A percentile compares a stretch with the other conserved stretches of the same genome.
Conservation (phyloP, 2,329 filamentous ascomycete genomes). For the Verticillium nonalfalfae region DNA sequence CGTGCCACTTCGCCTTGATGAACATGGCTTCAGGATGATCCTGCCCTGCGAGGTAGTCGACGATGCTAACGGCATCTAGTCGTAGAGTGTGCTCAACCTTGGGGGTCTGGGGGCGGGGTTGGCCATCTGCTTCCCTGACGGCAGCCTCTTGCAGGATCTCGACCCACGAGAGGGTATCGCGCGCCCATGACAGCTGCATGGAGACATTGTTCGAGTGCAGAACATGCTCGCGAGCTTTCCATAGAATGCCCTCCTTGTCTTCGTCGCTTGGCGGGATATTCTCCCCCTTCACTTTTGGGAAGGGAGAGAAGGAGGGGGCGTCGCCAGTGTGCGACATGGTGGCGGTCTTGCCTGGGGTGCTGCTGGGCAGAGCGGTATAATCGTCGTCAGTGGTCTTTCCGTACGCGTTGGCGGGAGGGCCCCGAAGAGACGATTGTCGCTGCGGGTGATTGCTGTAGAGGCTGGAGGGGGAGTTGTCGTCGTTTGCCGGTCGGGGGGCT, state of each 20-base stretch:
- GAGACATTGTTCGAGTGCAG: constrained; percentile 91
- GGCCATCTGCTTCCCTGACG: constrained; percentile 50
- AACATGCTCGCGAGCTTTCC: constrained; percentile 75
- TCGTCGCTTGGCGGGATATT: constrained; percentile 93
- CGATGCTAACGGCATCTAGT: constrained; percentile 84
- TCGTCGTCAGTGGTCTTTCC: constrained; percentile 18
- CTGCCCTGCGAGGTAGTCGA: constrained; percentile 83
- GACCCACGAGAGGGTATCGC: constrained; percentile 84
- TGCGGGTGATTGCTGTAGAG: constrained; percentile 22
- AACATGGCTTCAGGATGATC: constrained; percentile 91
- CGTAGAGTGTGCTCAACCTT: constrained; percentile 83
- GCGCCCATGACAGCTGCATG: constrained; percentile 95
- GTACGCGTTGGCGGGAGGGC: constrained; percentile 5
- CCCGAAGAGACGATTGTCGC: constrained; percentile 27
- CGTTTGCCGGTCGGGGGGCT: constrained; percentile 28
- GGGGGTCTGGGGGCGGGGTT: constrained; percentile 62
- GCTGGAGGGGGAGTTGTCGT: constrained; percentile 18
- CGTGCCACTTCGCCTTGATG: constrained; percentile 91
- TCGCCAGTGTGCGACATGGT: constrained; percentile 39
- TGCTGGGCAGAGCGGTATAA: constrained; percentile 20
- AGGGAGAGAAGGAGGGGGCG: constrained; percentile 80
- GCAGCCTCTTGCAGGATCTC: constrained; percentile 77
- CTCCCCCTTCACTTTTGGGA: constrained; percentile 78
- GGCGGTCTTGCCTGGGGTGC: constrained; percentile 22
- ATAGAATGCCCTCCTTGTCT: constrained; percentile 84